phyloP scores from a whole-genome alignment of 1,284 basidiomycete genomes.

The Cryptococcus sp. region DNA sequence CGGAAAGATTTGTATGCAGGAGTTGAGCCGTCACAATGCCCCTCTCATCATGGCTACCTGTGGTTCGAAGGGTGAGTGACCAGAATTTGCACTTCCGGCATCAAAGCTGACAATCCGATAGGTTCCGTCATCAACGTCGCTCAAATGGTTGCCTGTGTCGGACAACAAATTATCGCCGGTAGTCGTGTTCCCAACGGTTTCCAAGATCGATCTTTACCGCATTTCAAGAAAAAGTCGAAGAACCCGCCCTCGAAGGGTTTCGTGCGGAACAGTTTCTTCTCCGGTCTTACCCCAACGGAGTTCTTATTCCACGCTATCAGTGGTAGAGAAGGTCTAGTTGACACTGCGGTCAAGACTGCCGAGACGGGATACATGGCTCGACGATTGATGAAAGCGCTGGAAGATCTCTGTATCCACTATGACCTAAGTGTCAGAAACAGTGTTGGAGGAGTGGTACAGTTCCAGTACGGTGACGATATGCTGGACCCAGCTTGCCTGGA shows the following conservation, averaged over 20 bases:
- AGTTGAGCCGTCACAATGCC: constrained; percentile 93
- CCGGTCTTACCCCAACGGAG: constrained; percentile 91
- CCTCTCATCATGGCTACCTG: constrained; percentile 99
- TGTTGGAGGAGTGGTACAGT: constrained; percentile 95
- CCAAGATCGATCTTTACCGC: constrained; percentile 96
- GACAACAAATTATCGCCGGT: constrained; percentile 97
- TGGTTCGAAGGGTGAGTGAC: constrained; percentile 84
- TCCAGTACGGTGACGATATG: constrained; percentile 95
- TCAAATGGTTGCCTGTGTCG: constrained; percentile 99
- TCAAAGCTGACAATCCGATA: constrained; percentile 43
- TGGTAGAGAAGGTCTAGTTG: constrained; percentile 96
- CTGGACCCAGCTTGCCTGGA: constrained; percentile 95
- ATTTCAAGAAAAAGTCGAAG: constrained; percentile 97
- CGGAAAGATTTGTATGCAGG: constrained; percentile 97
- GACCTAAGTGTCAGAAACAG: constrained; percentile 97
- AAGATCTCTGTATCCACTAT: constrained; percentile 96
- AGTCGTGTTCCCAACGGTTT: constrained; percentile 99
- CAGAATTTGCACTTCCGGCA: not conserved
- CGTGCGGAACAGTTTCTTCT: constrained; percentile 96
- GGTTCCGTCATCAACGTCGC: constrained; percentile 99
- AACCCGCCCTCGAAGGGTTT: constrained; percentile 98
- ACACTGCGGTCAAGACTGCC: constrained; percentile 99
- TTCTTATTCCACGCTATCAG: constrained; percentile 99
- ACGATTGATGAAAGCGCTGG: constrained; percentile 97
- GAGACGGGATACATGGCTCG: constrained; percentile 99